Conservation (phyloP, 139 green algal species). For the Axilococcus clingmanii region DNA sequence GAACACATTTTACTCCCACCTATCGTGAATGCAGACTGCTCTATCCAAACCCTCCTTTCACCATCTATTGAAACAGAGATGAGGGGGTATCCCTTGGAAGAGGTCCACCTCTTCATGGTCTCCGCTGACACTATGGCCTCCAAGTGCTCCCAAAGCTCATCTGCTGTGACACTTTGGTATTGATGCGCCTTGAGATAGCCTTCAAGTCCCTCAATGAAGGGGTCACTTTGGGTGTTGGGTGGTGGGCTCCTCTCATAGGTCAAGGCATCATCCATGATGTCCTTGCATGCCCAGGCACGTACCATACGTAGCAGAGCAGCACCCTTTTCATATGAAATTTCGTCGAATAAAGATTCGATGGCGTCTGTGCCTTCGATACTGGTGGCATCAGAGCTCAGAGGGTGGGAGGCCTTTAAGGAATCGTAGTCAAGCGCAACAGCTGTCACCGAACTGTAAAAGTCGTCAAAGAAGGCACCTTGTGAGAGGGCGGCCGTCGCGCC, state of each 20-base stretch:
- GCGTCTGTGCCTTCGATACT: constrained; percentile 20
- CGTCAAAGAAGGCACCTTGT: constrained; percentile 22
- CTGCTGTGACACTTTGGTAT: constrained; percentile 18
- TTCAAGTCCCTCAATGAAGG: constrained; percentile 31
- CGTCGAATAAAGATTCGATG: constrained; percentile 53
- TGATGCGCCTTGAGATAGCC: constrained; percentile 25
- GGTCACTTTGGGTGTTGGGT: too few species aligned
- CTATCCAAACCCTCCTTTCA: not conserved
- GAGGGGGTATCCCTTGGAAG: constrained; percentile 36
- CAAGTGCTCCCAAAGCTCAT: constrained; percentile 30
- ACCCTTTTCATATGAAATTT: constrained; percentile 71
- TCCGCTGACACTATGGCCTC: not conserved
- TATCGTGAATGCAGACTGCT: constrained; percentile 23
- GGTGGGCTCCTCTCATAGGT: not conserved
- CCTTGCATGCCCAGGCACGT: constrained; percentile 50
- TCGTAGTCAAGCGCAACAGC: constrained; percentile 28
- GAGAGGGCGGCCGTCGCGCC: constrained; percentile 33
- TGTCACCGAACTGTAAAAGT: constrained; percentile 22
- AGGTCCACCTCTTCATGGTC: constrained; percentile 36
- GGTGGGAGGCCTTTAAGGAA: constrained; percentile 21
- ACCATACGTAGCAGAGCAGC: constrained; percentile 79
- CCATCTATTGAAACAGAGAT: constrained; percentile 15
- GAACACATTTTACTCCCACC: constrained; percentile 4
- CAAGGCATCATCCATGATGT: constrained; percentile 4
- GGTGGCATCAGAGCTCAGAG: constrained; percentile 2